Base-by-base conservation (phyloP, 1,284 basidiomycete genomes). In the Cutaneotrichosporon sp. region DNA sequence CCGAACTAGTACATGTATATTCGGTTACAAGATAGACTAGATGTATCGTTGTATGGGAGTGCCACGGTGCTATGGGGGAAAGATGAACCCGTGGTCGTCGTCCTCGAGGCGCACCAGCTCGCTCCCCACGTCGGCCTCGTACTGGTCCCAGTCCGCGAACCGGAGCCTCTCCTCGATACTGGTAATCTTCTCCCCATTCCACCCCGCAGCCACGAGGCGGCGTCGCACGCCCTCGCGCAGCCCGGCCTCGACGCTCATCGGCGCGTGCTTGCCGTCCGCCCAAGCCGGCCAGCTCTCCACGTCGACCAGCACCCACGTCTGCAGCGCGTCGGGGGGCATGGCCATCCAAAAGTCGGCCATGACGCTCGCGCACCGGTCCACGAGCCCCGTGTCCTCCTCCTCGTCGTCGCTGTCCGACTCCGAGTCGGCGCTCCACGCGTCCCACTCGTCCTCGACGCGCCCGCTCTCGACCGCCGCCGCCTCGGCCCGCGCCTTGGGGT, bases 381-480 rank as follows among this genome's bases (percentile, higher is more conserved):
- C 47, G 7, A 49, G 25, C 24, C 47, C 47, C 25, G 47, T 49
- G 18, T 47, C 45, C 45, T 47, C 45, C 45, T 49, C 25, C 25
- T 49, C 47, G 7, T 29, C 47, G 7, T 49, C 47, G 25, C 3
- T 4, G 18, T 38, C 36, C n/a, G n/a, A n/a, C 18, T 49, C 47
- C 47, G 27, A 49, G 25, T 49, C 27, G 3, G 22, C 18, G 18
- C 24, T 25, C 22, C 22, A 46, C 27, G 25, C 11, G 13, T 49
- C 47, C 16, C 27, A 20, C 22, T 24, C 36, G 36, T 38, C 29
- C 29, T 29, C 29, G n/a, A n/a, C n/a, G n/a, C n/a, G n/a, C 29
- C 29, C 6, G 11, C 36, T 11, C 36, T 38, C 36, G 36, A 9
- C 45, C 45, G 24, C 45, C 5, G 42, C 10, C 11, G 22, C 45